These are phyloP conservation scores for Ceratobasidium sp. DNA, from an alignment of 1,284 basidiomycete genomes.

Conservation along the genomic window DNA sequence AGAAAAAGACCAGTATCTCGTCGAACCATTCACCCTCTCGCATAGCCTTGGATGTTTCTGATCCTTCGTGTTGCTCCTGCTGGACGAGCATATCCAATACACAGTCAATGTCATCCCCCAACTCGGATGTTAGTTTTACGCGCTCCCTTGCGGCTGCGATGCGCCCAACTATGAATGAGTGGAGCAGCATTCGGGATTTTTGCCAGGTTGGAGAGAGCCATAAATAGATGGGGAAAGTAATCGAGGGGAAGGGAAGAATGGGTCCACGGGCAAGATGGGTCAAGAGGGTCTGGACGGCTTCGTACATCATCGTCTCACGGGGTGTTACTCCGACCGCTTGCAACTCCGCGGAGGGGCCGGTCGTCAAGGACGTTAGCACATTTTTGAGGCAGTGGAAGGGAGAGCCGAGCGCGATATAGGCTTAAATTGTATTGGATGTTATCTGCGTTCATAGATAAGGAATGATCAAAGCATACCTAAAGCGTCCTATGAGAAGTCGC, in stretches of 20 bases:
- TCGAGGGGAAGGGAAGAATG: conserved; percentile 8
- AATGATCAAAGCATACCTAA: background rate
- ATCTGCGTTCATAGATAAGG: background rate
- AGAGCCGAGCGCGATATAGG: background rate
- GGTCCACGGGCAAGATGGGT: background rate
- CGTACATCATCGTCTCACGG: background rate
- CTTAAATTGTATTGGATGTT: background rate
- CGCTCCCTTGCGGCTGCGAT: conserved; percentile 1
- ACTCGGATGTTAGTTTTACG: background rate
- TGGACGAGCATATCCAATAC: conserved; percentile 23
- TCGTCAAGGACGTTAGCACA: background rate
- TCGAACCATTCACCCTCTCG: conserved; percentile 10
- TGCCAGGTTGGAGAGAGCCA: conserved; percentile 5
- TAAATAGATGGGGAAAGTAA: conserved; percentile 7
- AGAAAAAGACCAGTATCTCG: conserved; percentile 10
- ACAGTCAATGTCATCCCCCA: conserved; percentile 9
- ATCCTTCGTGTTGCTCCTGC: conserved; percentile 10
- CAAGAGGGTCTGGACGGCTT: background rate
- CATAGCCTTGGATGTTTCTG: background rate
- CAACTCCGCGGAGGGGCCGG: background rate
- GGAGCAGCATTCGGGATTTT: background rate
- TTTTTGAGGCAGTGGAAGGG: background rate
- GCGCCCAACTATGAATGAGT: background rate
- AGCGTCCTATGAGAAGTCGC: background rate
- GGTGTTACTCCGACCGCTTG: background rate